These are phyloP conservation scores for Claviceps pusilla DNA, from an alignment of 2,329 filamentous ascomycete genomes.

Conservation along the genomic window DNA sequence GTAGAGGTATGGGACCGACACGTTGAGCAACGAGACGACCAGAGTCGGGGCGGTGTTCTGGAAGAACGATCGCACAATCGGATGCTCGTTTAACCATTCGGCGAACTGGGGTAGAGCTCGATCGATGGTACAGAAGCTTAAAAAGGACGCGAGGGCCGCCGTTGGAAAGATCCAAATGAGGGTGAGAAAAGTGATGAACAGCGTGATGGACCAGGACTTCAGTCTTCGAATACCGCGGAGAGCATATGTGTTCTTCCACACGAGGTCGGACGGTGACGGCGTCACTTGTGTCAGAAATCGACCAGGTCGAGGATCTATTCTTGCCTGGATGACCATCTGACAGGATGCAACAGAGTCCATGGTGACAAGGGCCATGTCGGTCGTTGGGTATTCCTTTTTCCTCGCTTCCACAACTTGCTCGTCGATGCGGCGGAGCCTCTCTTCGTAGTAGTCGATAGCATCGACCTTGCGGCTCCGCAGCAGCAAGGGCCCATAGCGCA, in stretches of 20 bases:
- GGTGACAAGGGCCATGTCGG: conserved; percentile 82
- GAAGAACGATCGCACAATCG: conserved; percentile 59
- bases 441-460: conserved; percentile 87
- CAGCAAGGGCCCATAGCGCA: conserved; percentile 67
- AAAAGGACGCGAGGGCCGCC: conserved; percentile 58
- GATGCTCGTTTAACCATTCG: conserved; percentile 49
- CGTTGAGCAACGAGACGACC: conserved; percentile 71
- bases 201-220: conserved; percentile 70
- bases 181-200: conserved; percentile 68
- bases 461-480: conserved; percentile 62
- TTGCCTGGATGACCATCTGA: conserved; percentile 92
- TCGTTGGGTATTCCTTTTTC: conserved; percentile 60
- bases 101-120: conserved; percentile 58
- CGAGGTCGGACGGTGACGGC: conserved; percentile 78
- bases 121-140: conserved; percentile 69
- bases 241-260: conserved; percentile 88
- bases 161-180: conserved; percentile 80
- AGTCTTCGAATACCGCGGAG: conserved; percentile 58
- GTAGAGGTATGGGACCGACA: conserved; percentile 85
- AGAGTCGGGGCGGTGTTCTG: conserved; percentile 79
- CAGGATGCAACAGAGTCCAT: conserved; percentile 88
- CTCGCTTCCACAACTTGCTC: conserved; percentile 57
- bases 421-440: conserved; percentile 66
- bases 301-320: conserved; percentile 79
- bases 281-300: conserved; percentile 73